Evolutionary conservation across 176 grass and related monocot species (phyloP).

Genomic region (Oryza nivara): DNA sequence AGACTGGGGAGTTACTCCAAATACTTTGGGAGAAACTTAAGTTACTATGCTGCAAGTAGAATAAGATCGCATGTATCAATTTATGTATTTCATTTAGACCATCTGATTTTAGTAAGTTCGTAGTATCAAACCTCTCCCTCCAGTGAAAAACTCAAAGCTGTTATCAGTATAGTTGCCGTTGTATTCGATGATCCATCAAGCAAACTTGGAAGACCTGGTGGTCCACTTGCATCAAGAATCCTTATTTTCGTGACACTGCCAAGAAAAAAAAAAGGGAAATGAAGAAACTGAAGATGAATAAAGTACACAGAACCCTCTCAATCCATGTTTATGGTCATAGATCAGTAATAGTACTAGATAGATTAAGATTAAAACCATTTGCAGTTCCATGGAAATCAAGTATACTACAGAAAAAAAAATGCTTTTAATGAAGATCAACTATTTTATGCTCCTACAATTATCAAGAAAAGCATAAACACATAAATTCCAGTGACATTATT

Average conservation of each 20-base stretch:
- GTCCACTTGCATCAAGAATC: conserved; percentile 94
- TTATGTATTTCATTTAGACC: conserved; percentile 21
- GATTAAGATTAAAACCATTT: conserved; percentile 21
- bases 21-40: conserved; percentile 14
- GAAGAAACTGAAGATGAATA: conserved; percentile 29
- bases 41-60: neutral
- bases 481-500: conserved; percentile 5
- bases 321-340: conserved; percentile 12
- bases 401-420: neutral
- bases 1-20: neutral
- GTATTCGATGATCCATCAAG: conserved; percentile 66
- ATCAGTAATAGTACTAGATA: conserved; percentile 13
- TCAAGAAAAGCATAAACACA: neutral
- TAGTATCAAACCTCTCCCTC: conserved; percentile 82
- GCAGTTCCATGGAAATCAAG: neutral
- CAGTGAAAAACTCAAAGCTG: conserved; percentile 87
- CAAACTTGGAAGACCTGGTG: conserved; percentile 85
- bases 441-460: neutral
- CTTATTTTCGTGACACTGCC: conserved; percentile 93
- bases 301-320: conserved; percentile 21
- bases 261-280: conserved; percentile 21
- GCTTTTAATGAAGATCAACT: neutral
- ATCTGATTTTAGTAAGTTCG: conserved; percentile 3
- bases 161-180: conserved; percentile 62
- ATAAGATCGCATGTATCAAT: neutral